Base-by-base conservation (phyloP, 768 basidiomycete species). In the Lanmaoa pseudosensibilis region DNA sequence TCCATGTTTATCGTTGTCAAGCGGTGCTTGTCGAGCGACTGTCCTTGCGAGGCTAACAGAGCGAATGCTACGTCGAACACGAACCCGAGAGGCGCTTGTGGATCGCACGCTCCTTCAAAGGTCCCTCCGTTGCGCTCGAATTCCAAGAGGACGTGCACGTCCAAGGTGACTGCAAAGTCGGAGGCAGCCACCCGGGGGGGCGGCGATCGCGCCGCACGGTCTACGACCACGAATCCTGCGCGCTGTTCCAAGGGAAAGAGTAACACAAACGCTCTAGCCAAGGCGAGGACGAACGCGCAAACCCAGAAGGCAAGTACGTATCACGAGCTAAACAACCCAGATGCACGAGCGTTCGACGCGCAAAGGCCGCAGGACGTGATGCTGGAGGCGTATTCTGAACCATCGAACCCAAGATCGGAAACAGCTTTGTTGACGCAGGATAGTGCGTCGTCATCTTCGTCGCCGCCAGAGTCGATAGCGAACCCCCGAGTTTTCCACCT, bases 1-100 rank as follows among this genome's bases (percentile, higher is more conserved):
- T 33, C 59, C 13, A 46, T 18, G 48, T n/a, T 62, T 36, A 9
- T 62, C 37, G 46, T 65, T 7, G 33, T 58, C 21, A 46, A 27
- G 21, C 59, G 32, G 9, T 65, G 63, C 38, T 25, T 65, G 46
- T 46, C 50, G 5, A 33, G 38, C 15, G 60, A 58, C 30, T 56
- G 60, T 54, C 63, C 52, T 36, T 62, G 63, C 8, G 64, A 58
- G 25, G 56, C 44, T 3, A 54, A 57, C 50, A 40, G 9, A 23
- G 18, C 47, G 13, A 40, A 32, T 15, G 15, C 15, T 12, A 21
- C 30, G 10, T 25, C 37, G 41, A 43, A 54, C 10, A 3, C 45
- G 5, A 21, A 13, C 5, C 13, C 1, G 13, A 41, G 15, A 13
- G 50, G 15, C n/a, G 12, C 38, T 19, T 12, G 18, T 36, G 38